Base-by-base conservation (phyloP, 257 asterid genomes). In the Nicotiana otophora region DNA sequence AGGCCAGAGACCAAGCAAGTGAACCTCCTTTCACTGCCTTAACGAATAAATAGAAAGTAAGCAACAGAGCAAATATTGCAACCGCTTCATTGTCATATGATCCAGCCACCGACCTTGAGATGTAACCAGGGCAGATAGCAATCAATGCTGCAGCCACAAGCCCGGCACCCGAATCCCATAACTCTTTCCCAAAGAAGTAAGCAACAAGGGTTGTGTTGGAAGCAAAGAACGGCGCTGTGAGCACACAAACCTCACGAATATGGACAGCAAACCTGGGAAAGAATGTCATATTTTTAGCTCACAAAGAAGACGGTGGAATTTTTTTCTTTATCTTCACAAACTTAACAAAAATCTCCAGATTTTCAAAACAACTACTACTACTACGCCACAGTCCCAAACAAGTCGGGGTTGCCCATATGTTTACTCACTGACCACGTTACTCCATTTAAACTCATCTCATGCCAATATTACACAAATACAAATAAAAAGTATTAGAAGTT, bases 141-240 rank as follows among this genome's bases (percentile, higher is more conserved):
- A 96, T 96, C 68, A 96, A 78, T 30, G 89, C 97, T 80, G 99
- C 98, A 2, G 99, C 99, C 48, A 96, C 98, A 84, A 96, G 97
- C 80, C 99, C 99, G 28, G 99, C 99, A 82, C 99, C 99, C 57
- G 99, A 89, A 86, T 96, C 98, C 99, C 99, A 96, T 78, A 96
- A 82, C 91, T 93, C 98, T 86, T 96, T 96, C 77, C 98, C 99
- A 86, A 96, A 96, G 90, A 96, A 96, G 93, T 96, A 96, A 65
- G 99, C 98, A n/a, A 96, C 98, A 62, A 96, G 82, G 39, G 99
- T 96, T 58, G 99, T 96, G 88, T 96, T 96, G 87, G 99, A 89
- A 42, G 99, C 99, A 83, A 96, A 96, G 86, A 94, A 96, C 1
- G 99, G 99, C 28, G 99, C 99, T 80, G 97, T 93, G 61, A 96